Evolutionary conservation across 2,329 filamentous ascomycete species (phyloP).

Genomic region (Stagonosporopsis cucurbitacearum): DNA sequence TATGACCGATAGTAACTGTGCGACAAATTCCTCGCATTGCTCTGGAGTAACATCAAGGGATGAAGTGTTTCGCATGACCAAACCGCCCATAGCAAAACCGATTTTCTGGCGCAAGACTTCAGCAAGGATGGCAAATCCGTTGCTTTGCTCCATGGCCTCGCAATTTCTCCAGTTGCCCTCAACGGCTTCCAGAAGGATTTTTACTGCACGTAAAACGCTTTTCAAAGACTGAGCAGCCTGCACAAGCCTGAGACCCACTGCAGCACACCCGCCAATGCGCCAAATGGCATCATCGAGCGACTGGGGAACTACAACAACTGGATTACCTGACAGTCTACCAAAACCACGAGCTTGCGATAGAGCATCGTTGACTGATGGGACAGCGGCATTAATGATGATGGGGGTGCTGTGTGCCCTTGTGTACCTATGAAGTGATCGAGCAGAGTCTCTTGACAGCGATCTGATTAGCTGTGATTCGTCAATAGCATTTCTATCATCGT

Average conservation of each 20-base stretch:
- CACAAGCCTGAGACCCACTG: slow-evolving; percentile 82
- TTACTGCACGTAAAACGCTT: slow-evolving; percentile 75
- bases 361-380: slow-evolving; percentile 87
- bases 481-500: slow-evolving; percentile 74
- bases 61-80: slow-evolving; percentile 57
- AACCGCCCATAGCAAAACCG: slow-evolving; percentile 56
- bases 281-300: slow-evolving; percentile 91
- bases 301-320: slow-evolving; percentile 80
- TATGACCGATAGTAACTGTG: slow-evolving; percentile 74
- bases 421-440: slow-evolving; percentile 70
- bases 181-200: slow-evolving; percentile 85
- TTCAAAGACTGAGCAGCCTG: slow-evolving; percentile 75
- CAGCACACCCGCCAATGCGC: slow-evolving; percentile 89
- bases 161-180: slow-evolving; percentile 96
- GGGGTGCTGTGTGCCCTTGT: slow-evolving; percentile 77
- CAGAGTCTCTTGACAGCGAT: slow-evolving; percentile 75
- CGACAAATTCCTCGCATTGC: slow-evolving; percentile 59
- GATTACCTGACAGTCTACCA: slow-evolving; percentile 80
- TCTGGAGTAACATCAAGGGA: slow-evolving; percentile 43
- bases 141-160: slow-evolving; percentile 95
- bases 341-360: slow-evolving; percentile 82
- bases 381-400: slow-evolving; percentile 85
- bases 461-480: slow-evolving; percentile 78
- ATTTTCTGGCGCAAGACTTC: slow-evolving; percentile 85
- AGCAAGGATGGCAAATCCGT: slow-evolving; percentile 88